Conservation (phyloP, 108 stramenopile species). For the Nitzschia sp. region DNA sequence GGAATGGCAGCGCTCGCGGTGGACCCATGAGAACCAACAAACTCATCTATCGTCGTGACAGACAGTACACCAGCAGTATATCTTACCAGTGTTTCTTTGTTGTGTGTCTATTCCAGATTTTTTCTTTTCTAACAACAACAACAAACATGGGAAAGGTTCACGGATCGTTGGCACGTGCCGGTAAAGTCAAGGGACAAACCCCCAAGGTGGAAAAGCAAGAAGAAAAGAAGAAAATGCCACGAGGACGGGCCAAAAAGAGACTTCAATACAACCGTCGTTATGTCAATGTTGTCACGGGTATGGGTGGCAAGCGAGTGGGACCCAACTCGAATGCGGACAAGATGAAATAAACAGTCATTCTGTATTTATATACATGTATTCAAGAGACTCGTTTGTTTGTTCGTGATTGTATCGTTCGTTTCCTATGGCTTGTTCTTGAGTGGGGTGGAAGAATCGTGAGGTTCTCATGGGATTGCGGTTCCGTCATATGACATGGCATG, state of each 20-base stretch:
- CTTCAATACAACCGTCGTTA: conserved; percentile 99
- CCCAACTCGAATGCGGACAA: conserved; percentile 98
- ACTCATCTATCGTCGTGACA: no score
- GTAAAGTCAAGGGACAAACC: conserved; percentile 99
- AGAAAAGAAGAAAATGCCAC: conserved; percentile 96
- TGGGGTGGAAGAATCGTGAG: no score
- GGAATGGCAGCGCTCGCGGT: no score
- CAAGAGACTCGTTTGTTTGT: no score
- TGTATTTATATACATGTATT: no score
- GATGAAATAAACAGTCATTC: conserved; percentile 84
- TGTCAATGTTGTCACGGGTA: conserved; percentile 97
- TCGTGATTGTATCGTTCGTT: no score
- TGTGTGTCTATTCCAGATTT: not conserved
- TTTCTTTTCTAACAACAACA: no score
- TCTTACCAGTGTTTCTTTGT: not conserved
- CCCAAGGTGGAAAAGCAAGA: conserved; percentile 97
- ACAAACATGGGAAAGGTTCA: conserved; percentile 97
- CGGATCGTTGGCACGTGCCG: conserved; percentile 99
- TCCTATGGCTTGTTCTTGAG: no score
- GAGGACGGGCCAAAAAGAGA: conserved; percentile 99
- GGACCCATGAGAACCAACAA: no score
- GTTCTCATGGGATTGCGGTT: no score
- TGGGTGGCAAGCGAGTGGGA: conserved; percentile 97
- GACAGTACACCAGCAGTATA: no score
- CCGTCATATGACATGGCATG: no score